A percentile compares a stretch with the other conserved stretches of the same genome.
phyloP scores from a whole-genome alignment of 2,329 filamentous ascomycete genomes.

The Clarireedia paspali region DNA sequence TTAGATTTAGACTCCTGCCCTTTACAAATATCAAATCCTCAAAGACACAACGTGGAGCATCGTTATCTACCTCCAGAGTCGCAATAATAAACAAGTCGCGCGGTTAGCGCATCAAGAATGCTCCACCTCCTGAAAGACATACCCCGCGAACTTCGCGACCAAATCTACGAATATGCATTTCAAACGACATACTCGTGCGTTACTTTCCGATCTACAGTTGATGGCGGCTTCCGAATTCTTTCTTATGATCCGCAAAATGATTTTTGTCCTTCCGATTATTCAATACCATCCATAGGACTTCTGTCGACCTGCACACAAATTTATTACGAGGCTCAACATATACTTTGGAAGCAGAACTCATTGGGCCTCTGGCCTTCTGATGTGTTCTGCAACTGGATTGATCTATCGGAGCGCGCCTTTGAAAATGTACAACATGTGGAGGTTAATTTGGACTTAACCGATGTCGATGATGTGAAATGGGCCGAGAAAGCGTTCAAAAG shows the following conservation, averaged over 20 bases:
- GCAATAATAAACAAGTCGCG: not conserved
- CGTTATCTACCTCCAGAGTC: not conserved
- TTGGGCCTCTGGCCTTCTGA: conserved; percentile 7
- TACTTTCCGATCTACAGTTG: not conserved
- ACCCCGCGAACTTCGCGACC: conserved; percentile 4
- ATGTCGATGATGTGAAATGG: conserved; percentile 3
- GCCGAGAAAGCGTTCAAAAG: not conserved
- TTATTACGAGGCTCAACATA: not conserved
- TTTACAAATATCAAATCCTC: not conserved
- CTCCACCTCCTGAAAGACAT: not conserved
- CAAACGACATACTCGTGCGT: not conserved
- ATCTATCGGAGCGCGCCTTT: not conserved
- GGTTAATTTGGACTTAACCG: conserved; percentile 2
- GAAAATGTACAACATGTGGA: not conserved
- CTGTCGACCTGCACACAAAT: not conserved
- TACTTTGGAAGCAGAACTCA: conserved; percentile 2
- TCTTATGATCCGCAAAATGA: conserved; percentile 7
- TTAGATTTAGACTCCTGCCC: not conserved
- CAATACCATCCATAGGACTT: not conserved
- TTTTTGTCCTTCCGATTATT: not conserved
- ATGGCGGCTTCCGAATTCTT: not conserved
- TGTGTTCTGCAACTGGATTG: not conserved
- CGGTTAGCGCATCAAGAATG: not conserved
- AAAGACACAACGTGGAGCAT: too few relatives aligned
- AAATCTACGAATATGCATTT: conserved; percentile 7